Percentiles rank a stretch among this genome's conserved stretches.
phyloP scores from a whole-genome alignment of 495 filamentous ascomycete genomes.

The Xylaria grammica region DNA sequence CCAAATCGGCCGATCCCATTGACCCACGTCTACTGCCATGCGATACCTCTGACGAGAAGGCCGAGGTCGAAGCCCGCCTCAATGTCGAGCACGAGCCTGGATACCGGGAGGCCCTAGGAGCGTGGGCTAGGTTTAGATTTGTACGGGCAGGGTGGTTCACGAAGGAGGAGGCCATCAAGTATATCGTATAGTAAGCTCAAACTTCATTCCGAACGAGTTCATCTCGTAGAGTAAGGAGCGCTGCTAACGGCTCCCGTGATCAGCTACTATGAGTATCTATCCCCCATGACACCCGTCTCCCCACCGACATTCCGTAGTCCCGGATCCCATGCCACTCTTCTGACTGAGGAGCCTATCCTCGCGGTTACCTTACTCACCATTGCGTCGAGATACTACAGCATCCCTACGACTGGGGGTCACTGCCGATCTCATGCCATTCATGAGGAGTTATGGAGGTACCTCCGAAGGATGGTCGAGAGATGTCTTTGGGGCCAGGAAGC shows the following conservation, averaged over 20 bases:
- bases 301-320: slow-evolving; percentile 81
- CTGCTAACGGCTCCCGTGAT: slow-evolving; percentile 25
- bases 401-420: slow-evolving; percentile 78
- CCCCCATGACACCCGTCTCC: slow-evolving; percentile 89
- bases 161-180: slow-evolving; percentile 86
- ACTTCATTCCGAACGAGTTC: background rate
- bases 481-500: slow-evolving; percentile 96
- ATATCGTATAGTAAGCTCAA: slow-evolving; percentile 80
- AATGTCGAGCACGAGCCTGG: slow-evolving; percentile 49
- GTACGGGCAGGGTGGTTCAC: slow-evolving; percentile 97
- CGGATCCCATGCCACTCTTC: slow-evolving; percentile 72
- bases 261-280: slow-evolving; percentile 88
- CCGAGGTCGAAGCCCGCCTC: slow-evolving; percentile 43
- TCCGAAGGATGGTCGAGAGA: slow-evolving; percentile 90
- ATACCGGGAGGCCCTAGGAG: slow-evolving; percentile 73
- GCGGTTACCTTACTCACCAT: slow-evolving; percentile 90
- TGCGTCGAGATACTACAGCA: slow-evolving; percentile 80
- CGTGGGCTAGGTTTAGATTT: slow-evolving; percentile 89
- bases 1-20: slow-evolving; percentile 36
- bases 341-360: slow-evolving; percentile 90
- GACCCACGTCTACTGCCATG: slow-evolving; percentile 36
- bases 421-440: slow-evolving; percentile 91
- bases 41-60: slow-evolving; percentile 35
- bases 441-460: slow-evolving; percentile 93
- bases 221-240: background rate